Evolutionary conservation across 495 filamentous ascomycete genomes (phyloP), one percentile per base, ranked within the genome.

Genomic region (Podospora tetraspora): DNA sequence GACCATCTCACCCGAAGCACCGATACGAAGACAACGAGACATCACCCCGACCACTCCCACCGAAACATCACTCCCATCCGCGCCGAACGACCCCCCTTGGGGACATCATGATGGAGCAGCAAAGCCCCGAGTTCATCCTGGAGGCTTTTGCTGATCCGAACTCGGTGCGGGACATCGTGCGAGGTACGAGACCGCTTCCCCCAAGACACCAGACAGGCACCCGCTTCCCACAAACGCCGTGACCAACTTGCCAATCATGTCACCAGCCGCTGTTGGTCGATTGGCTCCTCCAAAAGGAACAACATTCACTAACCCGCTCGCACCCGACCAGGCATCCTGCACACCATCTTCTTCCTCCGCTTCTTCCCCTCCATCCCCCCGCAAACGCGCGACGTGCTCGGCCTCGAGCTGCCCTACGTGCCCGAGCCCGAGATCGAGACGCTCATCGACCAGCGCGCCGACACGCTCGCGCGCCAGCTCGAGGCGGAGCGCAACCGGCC

Each of bases 291-390:
- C 22, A 24, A 52, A 24, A 0, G 32, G 60, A 27, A 10, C 58
- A 67, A 58, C 63, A 8, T 16, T 25, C 2, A 5, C 16, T 23
- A 56, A 32, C 30, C 25, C 29, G 22, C 65, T 24, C 58, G 57
- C 21, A 22, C 10, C 63, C 24, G 3, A 5, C 57, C 37, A 98
- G 94, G 91, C 68, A 90, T 97, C 73, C 89, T 98, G 63, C 93
- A 97, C 78, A 95, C 94, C 57, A 97, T 99, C 76, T 99, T 98
- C 89, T 99, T 99, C 84, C 93, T 98, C 80, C 92, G 95, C 69
- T 96, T 93, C 84, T 98, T 99, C 82, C 91, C 91, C 66, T 88
- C 91, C 30, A 85, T 97, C 66, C 82, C 87, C 16, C 95, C 95
- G n/a, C 85, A 86, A 59, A 92, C 92, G 59, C 89, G 92, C 75